phyloP scores from a whole-genome alignment of 495 filamentous ascomycete species.

The Xylaria curta region DNA sequence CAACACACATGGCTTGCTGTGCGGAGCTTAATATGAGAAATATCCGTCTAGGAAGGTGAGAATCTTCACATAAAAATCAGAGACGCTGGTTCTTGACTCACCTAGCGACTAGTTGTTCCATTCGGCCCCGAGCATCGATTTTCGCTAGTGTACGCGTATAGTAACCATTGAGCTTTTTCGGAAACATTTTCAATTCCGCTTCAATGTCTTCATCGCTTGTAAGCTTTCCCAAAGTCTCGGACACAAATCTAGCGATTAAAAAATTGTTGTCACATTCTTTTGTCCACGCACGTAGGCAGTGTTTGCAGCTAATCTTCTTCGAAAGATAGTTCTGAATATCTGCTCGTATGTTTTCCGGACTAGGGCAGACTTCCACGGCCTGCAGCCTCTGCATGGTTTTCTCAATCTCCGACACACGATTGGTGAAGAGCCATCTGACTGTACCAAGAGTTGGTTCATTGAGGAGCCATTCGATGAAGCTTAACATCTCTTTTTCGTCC shows the following conservation, averaged over 20 bases:
- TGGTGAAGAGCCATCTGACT: constrained; percentile 46
- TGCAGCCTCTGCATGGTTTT: constrained; percentile 25
- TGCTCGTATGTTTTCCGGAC: constrained; percentile 30
- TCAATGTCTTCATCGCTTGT: constrained; percentile 35
- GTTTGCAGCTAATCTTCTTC: constrained; percentile 23
- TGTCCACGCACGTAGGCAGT: constrained; percentile 12
- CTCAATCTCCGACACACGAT: constrained; percentile 37
- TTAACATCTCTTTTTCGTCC: constrained; percentile 25
- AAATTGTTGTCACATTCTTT: constrained; percentile 41
- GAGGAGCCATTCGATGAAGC: constrained; percentile 27
- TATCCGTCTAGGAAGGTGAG: constrained; percentile 27
- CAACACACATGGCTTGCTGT: constrained; percentile 32
- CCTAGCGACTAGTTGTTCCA: constrained; percentile 33
- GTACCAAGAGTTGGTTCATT: constrained; percentile 35
- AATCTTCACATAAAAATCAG: background rate
- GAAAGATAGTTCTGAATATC: constrained; percentile 35
- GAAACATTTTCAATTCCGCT: constrained; percentile 36
- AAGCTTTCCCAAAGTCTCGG: constrained; percentile 32
- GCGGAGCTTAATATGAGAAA: constrained; percentile 36
- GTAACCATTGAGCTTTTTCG: constrained; percentile 36
- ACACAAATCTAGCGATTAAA: constrained; percentile 35
- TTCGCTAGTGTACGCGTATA: constrained; percentile 37
- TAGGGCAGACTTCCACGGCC: constrained; percentile 30
- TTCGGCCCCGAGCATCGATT: constrained; percentile 27
- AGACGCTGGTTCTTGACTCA: constrained; percentile 14